phyloP scores from a whole-genome alignment of 768 basidiomycete genomes.

The Suillus decipiens region DNA sequence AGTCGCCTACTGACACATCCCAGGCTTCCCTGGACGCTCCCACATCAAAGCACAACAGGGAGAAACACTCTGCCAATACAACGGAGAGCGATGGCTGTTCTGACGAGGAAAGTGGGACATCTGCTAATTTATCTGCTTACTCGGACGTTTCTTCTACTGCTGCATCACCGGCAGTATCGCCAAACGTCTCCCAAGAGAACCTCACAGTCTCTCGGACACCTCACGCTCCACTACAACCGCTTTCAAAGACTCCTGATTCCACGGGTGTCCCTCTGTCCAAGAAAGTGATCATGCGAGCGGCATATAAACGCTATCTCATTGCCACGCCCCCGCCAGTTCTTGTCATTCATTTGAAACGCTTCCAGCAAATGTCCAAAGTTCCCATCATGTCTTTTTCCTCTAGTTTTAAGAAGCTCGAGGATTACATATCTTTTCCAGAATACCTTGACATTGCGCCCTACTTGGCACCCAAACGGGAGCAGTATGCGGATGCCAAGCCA shows the following conservation, averaged over 20 bases:
- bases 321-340: constrained; percentile 82
- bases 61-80: constrained; percentile 26
- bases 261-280: constrained; percentile 40
- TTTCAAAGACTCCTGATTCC: constrained; percentile 33
- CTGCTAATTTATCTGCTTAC: constrained; percentile 23
- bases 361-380: constrained; percentile 79
- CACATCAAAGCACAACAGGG: constrained; percentile 20
- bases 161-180: constrained; percentile 32
- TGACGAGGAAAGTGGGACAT: constrained; percentile 37
- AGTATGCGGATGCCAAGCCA: constrained; percentile 54
- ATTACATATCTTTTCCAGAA: constrained; percentile 89
- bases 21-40: constrained; percentile 34
- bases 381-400: constrained; percentile 63
- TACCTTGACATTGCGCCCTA: constrained; percentile 83
- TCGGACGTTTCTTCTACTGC: constrained; percentile 37
- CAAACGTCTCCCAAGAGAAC: constrained; percentile 33
- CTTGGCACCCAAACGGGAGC: constrained; percentile 77
- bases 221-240: constrained; percentile 23
- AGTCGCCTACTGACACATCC: constrained; percentile 19
- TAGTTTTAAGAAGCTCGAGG: constrained; percentile 88
- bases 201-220: constrained; percentile 20
- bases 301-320: constrained; percentile 95
- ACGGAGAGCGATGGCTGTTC: constrained; percentile 35
- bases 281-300: constrained; percentile 77
- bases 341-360: constrained; percentile 92